phyloP scores from a whole-genome alignment of 1,284 basidiomycete species.

The Sporisorium sorghi region DNA sequence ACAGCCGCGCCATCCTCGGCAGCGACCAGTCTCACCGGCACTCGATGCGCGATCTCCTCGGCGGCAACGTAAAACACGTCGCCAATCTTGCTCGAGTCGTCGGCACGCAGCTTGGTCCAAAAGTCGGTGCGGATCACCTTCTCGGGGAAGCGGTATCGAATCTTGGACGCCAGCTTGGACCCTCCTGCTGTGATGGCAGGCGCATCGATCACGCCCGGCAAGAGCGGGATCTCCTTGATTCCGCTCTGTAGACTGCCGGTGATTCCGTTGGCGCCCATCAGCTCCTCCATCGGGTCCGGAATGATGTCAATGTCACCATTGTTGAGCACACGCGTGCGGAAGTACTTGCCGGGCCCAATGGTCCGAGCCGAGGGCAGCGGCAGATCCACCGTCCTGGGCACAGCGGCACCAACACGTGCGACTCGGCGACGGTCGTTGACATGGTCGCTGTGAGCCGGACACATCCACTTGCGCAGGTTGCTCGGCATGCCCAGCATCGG shows the following conservation, averaged over 20 bases:
- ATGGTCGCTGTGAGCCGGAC: slow-evolving; percentile 91
- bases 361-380: slow-evolving; percentile 44
- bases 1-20: slow-evolving; percentile 13
- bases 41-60: slow-evolving; percentile 19
- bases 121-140: slow-evolving; percentile 91
- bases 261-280: slow-evolving; percentile 55
- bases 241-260: slow-evolving; percentile 30
- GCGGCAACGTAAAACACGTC: slow-evolving; percentile 48
- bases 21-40: slow-evolving; percentile 23
- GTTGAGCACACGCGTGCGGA: slow-evolving; percentile 79
- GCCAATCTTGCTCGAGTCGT: slow-evolving; percentile 40
- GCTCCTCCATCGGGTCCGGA: slow-evolving; percentile 72
- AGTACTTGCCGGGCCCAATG: slow-evolving; percentile 75
- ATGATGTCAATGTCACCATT: slow-evolving; percentile 91
- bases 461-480: slow-evolving; percentile 95
- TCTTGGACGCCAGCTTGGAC: slow-evolving; percentile 71
- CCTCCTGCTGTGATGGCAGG: slow-evolving; percentile 54
- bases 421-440: slow-evolving; percentile 72
- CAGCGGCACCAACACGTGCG: slow-evolving; percentile 41
- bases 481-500: slow-evolving; percentile 87
- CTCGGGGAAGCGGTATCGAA: slow-evolving; percentile 93
- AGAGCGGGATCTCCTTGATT: slow-evolving; percentile 70
- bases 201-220: slow-evolving; percentile 41
- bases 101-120: slow-evolving; percentile 74
- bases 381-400: slow-evolving; percentile 44